Evolutionary conservation across 2,329 filamentous ascomycete genomes (phyloP), one percentile per base, ranked within the genome.

Genomic region (Fusarium chuoi): DNA sequence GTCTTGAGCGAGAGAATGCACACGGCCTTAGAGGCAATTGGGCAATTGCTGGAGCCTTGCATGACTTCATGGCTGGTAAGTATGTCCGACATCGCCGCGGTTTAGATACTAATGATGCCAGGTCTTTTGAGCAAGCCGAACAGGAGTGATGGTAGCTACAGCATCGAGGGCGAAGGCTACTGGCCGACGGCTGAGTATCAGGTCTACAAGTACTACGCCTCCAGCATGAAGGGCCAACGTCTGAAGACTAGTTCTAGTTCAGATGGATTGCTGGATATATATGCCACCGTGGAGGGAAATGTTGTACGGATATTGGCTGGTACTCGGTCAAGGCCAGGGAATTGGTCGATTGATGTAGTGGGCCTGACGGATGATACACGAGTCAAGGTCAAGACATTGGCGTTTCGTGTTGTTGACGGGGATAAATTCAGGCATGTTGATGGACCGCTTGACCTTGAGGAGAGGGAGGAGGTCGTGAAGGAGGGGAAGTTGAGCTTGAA

Each of bases 11-110:
- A 1, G 78, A 82, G 74, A 81, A 87, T 62, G 74, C 82, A 8
- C 73, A 77, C 14, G 85, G 85, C 2, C 77, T 87, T 1, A 81
- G 85, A 7, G 85, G 83, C 1, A 87, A 87, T 67, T 87, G 86
- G 86, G 81, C 81, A 9, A 79, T 78, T 6, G 81, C 78, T n/a
- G 77, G 73, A 24, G 76, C 75, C 2, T 78, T 87, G 15, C 86
- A 86, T 71, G 85, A 87, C 63, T 83, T 82, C 26, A 63, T 87
- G 30, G 85, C 84, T 18, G 65, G 65, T 68, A 30, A 12, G 65
- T 45, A 6, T 2, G 2, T 22, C 9, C 0, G 8, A 9, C 0
- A 13, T 18, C 1, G 0, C 8, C 3, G 1, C 1, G 1, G 12
- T 15, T n/a, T 2, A 15, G 1, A 20, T 28, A 5, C 11, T 68